A percentile compares a stretch with the other conserved stretches of the same genome.
Conservation (phyloP, 2,329 filamentous ascomycete genomes). For the Botrytis medusae region DNA sequence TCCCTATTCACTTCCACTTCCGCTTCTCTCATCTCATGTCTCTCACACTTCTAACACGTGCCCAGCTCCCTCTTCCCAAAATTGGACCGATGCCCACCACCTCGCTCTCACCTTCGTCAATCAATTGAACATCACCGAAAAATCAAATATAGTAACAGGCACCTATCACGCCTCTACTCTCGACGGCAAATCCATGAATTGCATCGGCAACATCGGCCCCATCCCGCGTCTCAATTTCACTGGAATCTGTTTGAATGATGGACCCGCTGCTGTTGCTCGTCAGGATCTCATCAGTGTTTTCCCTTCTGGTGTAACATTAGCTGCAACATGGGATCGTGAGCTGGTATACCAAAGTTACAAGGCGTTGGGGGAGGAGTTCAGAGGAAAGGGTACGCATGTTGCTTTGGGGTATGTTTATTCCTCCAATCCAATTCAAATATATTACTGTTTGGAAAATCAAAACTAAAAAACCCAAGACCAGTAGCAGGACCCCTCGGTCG, state of each 20-base stretch:
- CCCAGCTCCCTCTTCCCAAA: neutral
- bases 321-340: conserved; percentile 73
- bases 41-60: neutral
- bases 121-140: neutral
- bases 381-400: conserved; percentile 74
- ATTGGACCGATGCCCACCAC: neutral
- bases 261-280: conserved; percentile 34
- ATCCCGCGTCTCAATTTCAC: conserved; percentile 25
- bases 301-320: conserved; percentile 68
- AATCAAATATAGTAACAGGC: neutral
- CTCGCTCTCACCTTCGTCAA: neutral
- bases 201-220: conserved; percentile 29
- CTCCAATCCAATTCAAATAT: neutral
- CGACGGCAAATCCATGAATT: neutral
- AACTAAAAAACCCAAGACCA: conserved; percentile 28
- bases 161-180: neutral
- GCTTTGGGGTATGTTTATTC: conserved; percentile 52
- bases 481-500: conserved; percentile 67
- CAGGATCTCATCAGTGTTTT: conserved; percentile 56
- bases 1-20: neutral
- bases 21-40: neutral
- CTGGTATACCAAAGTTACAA: conserved; percentile 66
- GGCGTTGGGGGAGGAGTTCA: conserved; percentile 76
- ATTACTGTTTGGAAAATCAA: neutral
- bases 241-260: conserved; percentile 29